Evolutionary conservation across 108 stramenopile species (phyloP).

Genomic region (Skeletonema marinoi): DNA sequence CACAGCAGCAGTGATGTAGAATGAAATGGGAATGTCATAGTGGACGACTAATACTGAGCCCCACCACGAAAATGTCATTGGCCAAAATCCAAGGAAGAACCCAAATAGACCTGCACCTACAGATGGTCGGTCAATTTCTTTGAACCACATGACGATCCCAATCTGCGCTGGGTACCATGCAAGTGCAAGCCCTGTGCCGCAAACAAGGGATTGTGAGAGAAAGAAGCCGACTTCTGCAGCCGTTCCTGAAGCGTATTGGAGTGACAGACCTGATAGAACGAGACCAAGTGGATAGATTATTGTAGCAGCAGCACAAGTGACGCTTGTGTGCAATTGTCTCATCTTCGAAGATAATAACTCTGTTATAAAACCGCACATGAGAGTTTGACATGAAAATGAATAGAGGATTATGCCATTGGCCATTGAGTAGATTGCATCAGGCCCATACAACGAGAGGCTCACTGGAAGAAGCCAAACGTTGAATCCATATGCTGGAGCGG

Average conservation of each 20-base stretch:
- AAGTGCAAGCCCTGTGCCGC: too few relatives aligned
- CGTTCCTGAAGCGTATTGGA: neutral
- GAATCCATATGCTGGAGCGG: conserved; percentile 1
- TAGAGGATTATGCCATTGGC: neutral
- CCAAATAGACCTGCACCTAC: too few relatives aligned
- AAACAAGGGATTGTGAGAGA: too few relatives aligned
- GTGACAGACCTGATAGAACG: neutral
- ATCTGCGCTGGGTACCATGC: too few relatives aligned
- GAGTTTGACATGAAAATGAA: neutral
- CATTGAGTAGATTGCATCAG: neutral
- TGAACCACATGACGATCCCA: too few relatives aligned
- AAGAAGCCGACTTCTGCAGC: too few relatives aligned
- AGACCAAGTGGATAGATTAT: neutral
- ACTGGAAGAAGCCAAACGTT: conserved; percentile 15
- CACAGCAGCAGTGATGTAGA: too few relatives aligned
- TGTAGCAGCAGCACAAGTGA: neutral
- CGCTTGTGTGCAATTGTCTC: neutral
- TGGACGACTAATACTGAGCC: too few relatives aligned
- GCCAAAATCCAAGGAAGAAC: too few relatives aligned
- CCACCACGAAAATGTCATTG: too few relatives aligned
- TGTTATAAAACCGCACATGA: neutral
- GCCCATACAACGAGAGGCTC: neutral
- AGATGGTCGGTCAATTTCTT: too few relatives aligned
- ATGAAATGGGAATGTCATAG: too few relatives aligned
- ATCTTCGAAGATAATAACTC: neutral